Conservation (phyloP, 495 filamentous ascomycete species). For the Penicillium desertorum region DNA sequence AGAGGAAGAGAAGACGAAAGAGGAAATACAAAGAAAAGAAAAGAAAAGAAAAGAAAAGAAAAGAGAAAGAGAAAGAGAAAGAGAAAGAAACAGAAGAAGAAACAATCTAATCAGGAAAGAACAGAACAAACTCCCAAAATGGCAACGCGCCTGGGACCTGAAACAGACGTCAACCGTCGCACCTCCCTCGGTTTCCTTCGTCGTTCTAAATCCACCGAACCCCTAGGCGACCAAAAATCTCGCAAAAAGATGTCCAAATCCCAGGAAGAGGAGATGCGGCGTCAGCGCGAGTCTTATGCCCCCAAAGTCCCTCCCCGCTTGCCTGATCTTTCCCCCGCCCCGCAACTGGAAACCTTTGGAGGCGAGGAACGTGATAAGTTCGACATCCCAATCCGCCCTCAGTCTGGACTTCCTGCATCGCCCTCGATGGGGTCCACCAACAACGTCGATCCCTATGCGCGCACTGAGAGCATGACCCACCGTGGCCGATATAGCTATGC, state of each 20-base stretch:
- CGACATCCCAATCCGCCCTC: slow-evolving; percentile 20
- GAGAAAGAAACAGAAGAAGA: not conserved
- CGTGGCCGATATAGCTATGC: slow-evolving; percentile 96
- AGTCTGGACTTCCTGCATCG: slow-evolving; percentile 20
- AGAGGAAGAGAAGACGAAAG: too few relatives aligned
- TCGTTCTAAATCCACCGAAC: slow-evolving; percentile 76
- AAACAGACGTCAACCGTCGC: slow-evolving; percentile 32
- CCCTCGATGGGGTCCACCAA: slow-evolving; percentile 41
- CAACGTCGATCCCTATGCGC: slow-evolving; percentile 72
- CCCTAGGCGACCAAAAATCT: slow-evolving; percentile 40
- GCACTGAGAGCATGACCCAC: slow-evolving; percentile 93
- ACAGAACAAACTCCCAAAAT: slow-evolving; percentile 17
- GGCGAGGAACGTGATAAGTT: slow-evolving; percentile 56
- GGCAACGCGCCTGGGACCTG: slow-evolving; percentile 25
- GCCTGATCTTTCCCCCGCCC: slow-evolving; percentile 68
- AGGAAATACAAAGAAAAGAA: not conserved
- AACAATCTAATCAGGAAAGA: slow-evolving; percentile 4
- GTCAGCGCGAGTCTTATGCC: slow-evolving; percentile 65
- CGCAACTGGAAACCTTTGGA: slow-evolving; percentile 69
- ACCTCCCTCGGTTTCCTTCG: slow-evolving; percentile 65
- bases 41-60: not conserved
- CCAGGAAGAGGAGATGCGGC: slow-evolving; percentile 65
- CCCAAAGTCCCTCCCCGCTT: slow-evolving; percentile 74
- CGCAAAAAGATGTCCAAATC: slow-evolving; percentile 65
- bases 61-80: not conserved